Evolutionary conservation across 305 asterid genomes (phyloP), one percentile per base, ranked within the genome.

Genomic region (Fraxinus greggii): DNA sequence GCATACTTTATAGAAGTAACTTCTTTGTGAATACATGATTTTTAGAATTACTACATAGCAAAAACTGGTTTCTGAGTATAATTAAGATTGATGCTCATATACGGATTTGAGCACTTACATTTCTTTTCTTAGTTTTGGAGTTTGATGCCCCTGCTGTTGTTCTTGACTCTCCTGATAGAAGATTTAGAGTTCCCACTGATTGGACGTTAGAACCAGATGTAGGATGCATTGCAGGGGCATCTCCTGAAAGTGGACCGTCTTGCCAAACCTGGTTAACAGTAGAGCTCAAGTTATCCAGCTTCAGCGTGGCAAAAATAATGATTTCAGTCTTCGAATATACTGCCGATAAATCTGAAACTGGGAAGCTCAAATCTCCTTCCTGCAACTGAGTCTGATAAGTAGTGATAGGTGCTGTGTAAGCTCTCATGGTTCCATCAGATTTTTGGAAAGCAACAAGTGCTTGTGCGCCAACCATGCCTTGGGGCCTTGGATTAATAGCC

Each of bases 261-360:
- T 95, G 98, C 98, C 98, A 95, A 21, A 92, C 92, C 84, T 95
- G 98, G 84, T 93, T 93, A 38, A 93, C 83, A 8, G 86, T 82
- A n/a, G 94, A 84, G 85, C 91, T 91, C 0, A 86, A 72, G 40
- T 88, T 87, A 8, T 87, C 93, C 24, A 93, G 92, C 78, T 79
- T 88, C 29, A 95, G 80, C 0, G 94, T 92, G 4, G 98, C 98
- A 78, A 88, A 95, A 40, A 93, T 89, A 83, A 80, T 84, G 82
- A 87, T 86, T 51, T 92, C 98, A 6, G 84, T 87, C 31, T 89
- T 86, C 0, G 89, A 80, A 40, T 88, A 89, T 0, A 92, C 90
- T 10, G 98, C 97, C 0, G 87, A 74, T 31, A 94, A 48, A 72
- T 91, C 92, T 12, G 98, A 87, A 54, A 93, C 98, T 1, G 92